A percentile compares a stretch with the other conserved stretches of the same genome.
phyloP scores from a whole-genome alignment of 2,329 filamentous ascomycete genomes.

The Dactylellina haptotyla region DNA sequence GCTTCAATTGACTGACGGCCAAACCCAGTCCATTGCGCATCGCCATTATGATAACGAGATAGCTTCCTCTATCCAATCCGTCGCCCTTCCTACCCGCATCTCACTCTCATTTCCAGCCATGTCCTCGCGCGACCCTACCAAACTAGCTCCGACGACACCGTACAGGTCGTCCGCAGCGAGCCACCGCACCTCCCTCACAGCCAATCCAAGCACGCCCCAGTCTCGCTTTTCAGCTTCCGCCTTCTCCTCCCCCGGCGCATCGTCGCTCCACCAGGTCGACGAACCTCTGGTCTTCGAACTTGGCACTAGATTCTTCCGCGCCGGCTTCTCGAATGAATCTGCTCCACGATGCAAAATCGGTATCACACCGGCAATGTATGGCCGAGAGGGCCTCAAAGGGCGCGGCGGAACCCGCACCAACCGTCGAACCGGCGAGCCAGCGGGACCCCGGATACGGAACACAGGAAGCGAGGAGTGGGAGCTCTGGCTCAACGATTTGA shows the following conservation, averaged over 20 bases:
- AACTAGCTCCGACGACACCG: conserved; percentile 43
- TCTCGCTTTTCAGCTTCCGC: conserved; percentile 61
- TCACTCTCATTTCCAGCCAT: conserved; percentile 1
- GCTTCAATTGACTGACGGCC: background rate
- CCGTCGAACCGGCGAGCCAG: conserved; percentile 64
- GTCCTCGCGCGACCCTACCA: conserved; percentile 51
- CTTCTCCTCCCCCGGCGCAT: conserved; percentile 68
- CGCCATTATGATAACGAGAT: conserved; percentile 39
- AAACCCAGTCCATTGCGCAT: background rate
- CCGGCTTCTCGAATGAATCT: conserved; percentile 87
- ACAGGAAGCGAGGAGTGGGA: conserved; percentile 73
- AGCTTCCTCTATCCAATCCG: conserved; percentile 10
- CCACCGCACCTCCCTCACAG: conserved; percentile 33
- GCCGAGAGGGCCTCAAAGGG: conserved; percentile 78
- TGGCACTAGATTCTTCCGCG: conserved; percentile 79
- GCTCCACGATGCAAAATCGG: conserved; percentile 74
- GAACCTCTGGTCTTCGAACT: conserved; percentile 85
- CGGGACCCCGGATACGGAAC: conserved; percentile 61
- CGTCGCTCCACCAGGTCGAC: conserved; percentile 75
- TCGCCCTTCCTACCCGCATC: background rate
- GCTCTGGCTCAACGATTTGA: conserved; percentile 81
- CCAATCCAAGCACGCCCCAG: conserved; percentile 44
- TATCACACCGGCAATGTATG: conserved; percentile 79
- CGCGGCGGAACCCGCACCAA: conserved; percentile 71
- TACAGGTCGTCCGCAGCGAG: conserved; percentile 28